Evolutionary conservation across 2,329 filamentous ascomycete species (phyloP).

Genomic region (Didymella exigua): DNA sequence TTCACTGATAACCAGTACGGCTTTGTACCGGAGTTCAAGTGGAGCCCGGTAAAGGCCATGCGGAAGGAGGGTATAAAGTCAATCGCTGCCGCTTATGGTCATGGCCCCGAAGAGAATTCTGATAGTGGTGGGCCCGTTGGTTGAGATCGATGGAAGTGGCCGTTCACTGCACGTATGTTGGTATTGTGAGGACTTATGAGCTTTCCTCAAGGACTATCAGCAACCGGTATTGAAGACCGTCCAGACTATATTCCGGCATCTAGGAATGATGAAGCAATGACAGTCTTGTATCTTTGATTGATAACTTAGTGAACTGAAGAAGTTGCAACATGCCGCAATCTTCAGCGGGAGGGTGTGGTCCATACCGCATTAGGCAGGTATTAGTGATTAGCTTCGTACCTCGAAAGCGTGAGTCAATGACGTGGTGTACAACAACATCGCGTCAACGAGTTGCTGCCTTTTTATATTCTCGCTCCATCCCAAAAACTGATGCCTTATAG

Average conservation of each 20-base stretch:
- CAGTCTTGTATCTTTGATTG: not conserved
- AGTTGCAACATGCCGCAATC: not conserved
- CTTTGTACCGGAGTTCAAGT: not conserved
- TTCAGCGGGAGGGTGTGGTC: not conserved
- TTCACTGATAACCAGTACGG: not conserved
- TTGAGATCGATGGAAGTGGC: not conserved
- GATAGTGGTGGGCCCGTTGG: not conserved
- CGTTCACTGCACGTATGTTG: too few species aligned
- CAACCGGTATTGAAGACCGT: not conserved
- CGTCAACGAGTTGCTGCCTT: not conserved
- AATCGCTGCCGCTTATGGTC: not conserved
- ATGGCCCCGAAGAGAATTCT: not conserved
- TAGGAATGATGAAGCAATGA: too few species aligned
- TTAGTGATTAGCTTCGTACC: not conserved
- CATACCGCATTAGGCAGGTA: conserved; percentile 7
- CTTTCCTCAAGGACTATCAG: not conserved
- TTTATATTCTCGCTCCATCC: not conserved
- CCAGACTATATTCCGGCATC: not conserved
- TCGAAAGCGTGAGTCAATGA: conserved; percentile 10
- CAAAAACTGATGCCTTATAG: not conserved
- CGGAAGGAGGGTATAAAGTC: not conserved
- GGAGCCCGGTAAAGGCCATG: not conserved
- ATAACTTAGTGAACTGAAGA: not conserved
- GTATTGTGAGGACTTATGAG: not conserved
- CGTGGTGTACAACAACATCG: not conserved